These are phyloP conservation scores for Astrephomene gubernaculifera DNA, from an alignment of 139 green algal genomes.

Conservation along the genomic window DNA sequence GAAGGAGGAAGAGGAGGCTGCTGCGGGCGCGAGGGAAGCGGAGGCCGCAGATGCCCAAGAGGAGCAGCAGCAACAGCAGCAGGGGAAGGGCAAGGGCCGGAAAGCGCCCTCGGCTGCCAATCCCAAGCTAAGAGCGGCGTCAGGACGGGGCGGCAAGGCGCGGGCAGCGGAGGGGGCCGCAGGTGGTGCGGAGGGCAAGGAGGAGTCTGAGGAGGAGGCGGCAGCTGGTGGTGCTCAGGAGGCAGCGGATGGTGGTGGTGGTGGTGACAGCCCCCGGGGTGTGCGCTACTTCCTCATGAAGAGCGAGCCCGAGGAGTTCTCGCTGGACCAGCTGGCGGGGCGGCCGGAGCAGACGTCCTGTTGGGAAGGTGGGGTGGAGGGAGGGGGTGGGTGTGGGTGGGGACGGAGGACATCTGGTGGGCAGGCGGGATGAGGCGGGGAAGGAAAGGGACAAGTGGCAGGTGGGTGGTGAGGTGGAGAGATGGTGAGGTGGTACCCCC, in stretches of 20 bases:
- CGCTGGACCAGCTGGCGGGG: constrained; percentile 67
- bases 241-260: background rate
- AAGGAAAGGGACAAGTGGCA: too few species aligned
- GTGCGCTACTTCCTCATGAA: constrained; percentile 62
- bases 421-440: too few species aligned
- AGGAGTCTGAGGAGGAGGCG: background rate
- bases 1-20: background rate
- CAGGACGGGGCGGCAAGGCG: background rate
- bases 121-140: background rate
- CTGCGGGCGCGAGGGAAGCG: background rate
- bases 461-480: too few species aligned
- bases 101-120: background rate
- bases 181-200: background rate
- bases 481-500: too few species aligned
- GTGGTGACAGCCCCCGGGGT: background rate
- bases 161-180: background rate
- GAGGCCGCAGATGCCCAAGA: background rate
- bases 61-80: background rate
- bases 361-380: constrained; percentile 69
- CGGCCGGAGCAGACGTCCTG: constrained; percentile 51
- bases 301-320: constrained; percentile 75
- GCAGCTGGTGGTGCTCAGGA: background rate
- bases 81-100: background rate
- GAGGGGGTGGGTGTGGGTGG: background rate
- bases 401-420: background rate